Evolutionary conservation across 768 basidiomycete genomes (phyloP).

Genomic region (Boletus sp.): DNA sequence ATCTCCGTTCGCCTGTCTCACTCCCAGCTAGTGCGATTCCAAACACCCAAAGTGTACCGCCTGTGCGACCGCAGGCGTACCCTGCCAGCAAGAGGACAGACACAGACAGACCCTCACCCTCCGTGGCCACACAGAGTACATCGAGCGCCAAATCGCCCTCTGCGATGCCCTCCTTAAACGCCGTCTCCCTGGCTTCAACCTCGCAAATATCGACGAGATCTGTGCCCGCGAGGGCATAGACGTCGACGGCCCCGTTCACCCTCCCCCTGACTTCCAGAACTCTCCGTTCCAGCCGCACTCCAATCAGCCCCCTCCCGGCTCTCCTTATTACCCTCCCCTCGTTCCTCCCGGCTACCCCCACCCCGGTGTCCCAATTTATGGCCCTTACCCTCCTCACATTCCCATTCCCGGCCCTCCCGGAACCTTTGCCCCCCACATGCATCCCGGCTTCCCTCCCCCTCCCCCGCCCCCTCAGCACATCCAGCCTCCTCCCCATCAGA

Average conservation of each 20-base stretch:
- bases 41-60: constrained; percentile 87
- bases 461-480: constrained; percentile 40
- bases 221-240: constrained; percentile 69
- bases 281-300: constrained; percentile 35
- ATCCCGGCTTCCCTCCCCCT: constrained; percentile 59
- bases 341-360: constrained; percentile 49
- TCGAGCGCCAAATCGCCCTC: constrained; percentile 78
- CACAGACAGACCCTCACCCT: constrained; percentile 86
- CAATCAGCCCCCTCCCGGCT: constrained; percentile 26
- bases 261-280: constrained; percentile 31
- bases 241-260: constrained; percentile 24
- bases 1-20: constrained; percentile 57
- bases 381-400: constrained; percentile 43
- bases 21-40: constrained; percentile 72
- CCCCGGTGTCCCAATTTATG: constrained; percentile 41
- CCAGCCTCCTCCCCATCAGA: constrained; percentile 38
- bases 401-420: constrained; percentile 41
- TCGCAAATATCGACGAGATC: constrained; percentile 64
- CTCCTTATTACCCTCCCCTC: constrained; percentile 34
- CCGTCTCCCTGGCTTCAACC: constrained; percentile 63
- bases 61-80: constrained; percentile 74
- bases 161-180: constrained; percentile 79
- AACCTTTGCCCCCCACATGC: constrained; percentile 56
- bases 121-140: constrained; percentile 76
- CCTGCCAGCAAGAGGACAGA: constrained; percentile 86